A percentile compares a stretch with the other conserved stretches of the same genome.
These are phyloP conservation scores for Tritrichomonas foetus DNA, from an alignment of 208 protist genomes.

Conservation along the genomic window DNA sequence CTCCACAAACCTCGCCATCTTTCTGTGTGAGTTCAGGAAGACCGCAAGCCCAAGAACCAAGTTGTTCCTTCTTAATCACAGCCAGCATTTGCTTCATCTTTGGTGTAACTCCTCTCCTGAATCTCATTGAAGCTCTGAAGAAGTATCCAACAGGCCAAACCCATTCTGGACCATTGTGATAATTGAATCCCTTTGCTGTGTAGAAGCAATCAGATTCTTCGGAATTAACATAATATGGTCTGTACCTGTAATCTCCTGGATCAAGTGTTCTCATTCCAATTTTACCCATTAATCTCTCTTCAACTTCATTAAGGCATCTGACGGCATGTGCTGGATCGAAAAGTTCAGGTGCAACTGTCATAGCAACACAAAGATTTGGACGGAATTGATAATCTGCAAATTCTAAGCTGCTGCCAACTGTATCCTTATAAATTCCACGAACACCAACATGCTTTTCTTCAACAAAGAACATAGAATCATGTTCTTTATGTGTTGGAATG, in stretches of 20 bases:
- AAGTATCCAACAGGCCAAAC: constrained; percentile 26
- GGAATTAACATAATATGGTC: background rate
- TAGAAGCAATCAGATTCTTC: background rate
- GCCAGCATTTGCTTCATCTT: background rate
- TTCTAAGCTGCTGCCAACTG: background rate
- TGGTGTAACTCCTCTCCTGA: background rate
- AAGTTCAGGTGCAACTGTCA: constrained; percentile 14
- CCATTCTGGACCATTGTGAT: constrained; percentile 34
- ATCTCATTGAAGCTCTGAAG: constrained; percentile 38
- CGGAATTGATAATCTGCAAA: constrained; percentile 14
- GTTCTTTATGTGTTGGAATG: background rate
- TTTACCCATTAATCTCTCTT: constrained; percentile 19
- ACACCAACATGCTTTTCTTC: background rate
- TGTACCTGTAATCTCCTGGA: background rate
- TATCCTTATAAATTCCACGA: constrained; percentile 6
- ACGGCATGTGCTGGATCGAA: background rate
- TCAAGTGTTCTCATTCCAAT: constrained; percentile 31
- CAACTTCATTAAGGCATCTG: background rate
- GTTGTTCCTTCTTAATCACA: background rate
- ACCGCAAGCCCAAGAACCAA: background rate
- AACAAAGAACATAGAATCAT: background rate
- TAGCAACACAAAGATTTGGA: background rate
- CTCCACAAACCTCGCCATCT: background rate
- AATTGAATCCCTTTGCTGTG: background rate
- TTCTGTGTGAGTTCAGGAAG: background rate